These are phyloP conservation scores for Uronychia setigera DNA, from an alignment of 73 alveolate genomes.

Conservation along the genomic window DNA sequence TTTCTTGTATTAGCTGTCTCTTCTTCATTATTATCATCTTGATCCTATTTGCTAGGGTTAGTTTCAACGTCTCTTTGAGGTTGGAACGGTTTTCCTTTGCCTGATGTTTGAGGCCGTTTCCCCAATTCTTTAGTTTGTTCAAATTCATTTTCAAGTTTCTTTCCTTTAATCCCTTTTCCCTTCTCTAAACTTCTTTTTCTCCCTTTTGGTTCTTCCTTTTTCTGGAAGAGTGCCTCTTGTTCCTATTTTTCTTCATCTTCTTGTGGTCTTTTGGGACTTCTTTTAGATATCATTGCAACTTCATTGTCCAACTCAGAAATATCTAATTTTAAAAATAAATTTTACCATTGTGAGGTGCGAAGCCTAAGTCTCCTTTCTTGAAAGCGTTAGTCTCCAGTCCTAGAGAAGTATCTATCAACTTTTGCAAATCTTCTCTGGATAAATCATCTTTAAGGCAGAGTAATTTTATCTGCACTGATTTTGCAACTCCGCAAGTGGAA, in stretches of 20 bases:
- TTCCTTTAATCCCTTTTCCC: background rate
- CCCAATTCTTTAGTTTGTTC: background rate
- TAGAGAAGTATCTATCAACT: background rate
- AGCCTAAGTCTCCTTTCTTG: background rate
- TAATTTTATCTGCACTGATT: background rate
- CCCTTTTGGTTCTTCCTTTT: background rate
- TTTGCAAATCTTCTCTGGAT: background rate
- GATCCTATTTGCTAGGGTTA: background rate
- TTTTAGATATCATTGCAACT: conserved; percentile 61
- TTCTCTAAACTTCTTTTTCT: background rate
- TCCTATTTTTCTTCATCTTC: conserved; percentile 21
- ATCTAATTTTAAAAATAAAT: background rate
- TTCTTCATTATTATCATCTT: conserved; percentile 12
- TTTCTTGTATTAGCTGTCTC: conserved; percentile 27
- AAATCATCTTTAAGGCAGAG: background rate
- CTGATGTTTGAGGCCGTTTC: background rate
- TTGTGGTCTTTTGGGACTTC: conserved; percentile 3
- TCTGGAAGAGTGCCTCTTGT: background rate
- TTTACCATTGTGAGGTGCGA: background rate
- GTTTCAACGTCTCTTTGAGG: background rate
- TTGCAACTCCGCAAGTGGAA: background rate
- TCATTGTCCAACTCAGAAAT: conserved; percentile 65
- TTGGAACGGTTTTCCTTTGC: conserved; percentile 9
- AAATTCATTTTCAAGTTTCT: conserved; percentile 13
- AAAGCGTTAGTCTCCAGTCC: background rate